Evolutionary conservation across 768 basidiomycete species (phyloP), one percentile per base, ranked within the genome.

Genomic region (Tubosaeta sp.): DNA sequence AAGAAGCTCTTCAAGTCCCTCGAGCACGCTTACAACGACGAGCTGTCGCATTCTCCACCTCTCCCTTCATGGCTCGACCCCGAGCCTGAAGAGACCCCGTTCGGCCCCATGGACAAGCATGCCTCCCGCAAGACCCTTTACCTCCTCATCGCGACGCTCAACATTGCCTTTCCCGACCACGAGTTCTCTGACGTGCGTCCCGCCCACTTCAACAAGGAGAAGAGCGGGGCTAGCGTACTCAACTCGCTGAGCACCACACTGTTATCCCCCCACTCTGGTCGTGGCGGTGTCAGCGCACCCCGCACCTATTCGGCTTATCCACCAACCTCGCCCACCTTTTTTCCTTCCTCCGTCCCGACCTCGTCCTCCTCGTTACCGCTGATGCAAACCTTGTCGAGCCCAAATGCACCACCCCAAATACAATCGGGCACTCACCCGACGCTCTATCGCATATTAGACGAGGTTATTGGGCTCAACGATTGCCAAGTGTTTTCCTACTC

Each of bases 131-230:
- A 95, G 80, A 95, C 91, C 4, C 85, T 97, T 52, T 97, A 94
- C 76, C 84, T 95, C 46, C 87, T 98, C 67, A 97, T 98, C 63
- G 89, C 92, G 31, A 93, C 94, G 3, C 86, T 99, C 63, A 99
- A 99, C 75, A 83, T 92, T 63, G 95, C 95, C 6, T 99, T 95
- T 66, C 95, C 95, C 2, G 95, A 98, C 79, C 82, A 97, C 74
- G 95, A 97, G 65, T 99, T 98, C 75, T 90, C 91, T 7, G 87
- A 91, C 67, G 87, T 97, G 47, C 83, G 88, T 26, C 90, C 94
- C 0, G 85, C 86, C 10, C 88, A 95, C 61, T 99, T 99, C 71
- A 84, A 80, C 65, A 86, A 86, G 52, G 91, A 95, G 69, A 80
- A 81, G 69, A 85, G 76, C 35, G 79, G 79, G 31, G 88, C 89